Percentiles rank a stretch among this genome's conserved stretches.
phyloP scores from a whole-genome alignment of 495 filamentous ascomycete genomes.

The Peziza echinospora region DNA sequence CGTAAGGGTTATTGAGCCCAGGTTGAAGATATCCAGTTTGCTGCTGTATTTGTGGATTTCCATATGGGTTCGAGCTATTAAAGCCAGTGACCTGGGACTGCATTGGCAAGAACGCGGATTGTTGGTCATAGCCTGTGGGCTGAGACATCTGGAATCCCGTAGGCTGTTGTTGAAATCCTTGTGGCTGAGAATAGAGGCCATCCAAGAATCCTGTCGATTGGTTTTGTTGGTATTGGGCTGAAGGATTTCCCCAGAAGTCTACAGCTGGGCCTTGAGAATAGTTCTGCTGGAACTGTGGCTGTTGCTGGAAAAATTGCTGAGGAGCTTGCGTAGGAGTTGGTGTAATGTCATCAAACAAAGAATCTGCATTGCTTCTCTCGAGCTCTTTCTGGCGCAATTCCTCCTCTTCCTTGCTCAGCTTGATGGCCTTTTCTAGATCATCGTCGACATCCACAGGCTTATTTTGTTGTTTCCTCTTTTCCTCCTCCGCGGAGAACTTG shows the following conservation, averaged over 20 bases:
- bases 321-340: constrained; percentile 29
- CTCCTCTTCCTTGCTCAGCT: constrained; percentile 81
- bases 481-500: constrained; percentile 87
- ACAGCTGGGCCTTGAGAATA: constrained; percentile 91
- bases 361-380: constrained; percentile 68
- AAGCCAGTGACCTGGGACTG: constrained; percentile 22
- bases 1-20: constrained; percentile 77
- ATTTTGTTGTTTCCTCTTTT: constrained; percentile 41
- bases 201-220: constrained; percentile 70
- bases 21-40: constrained; percentile 37
- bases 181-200: constrained; percentile 59
- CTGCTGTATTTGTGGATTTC: neutral
- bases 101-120: constrained; percentile 47
- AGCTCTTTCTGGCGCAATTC: constrained; percentile 67
- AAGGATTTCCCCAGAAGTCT: constrained; percentile 90
- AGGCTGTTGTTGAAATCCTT: constrained; percentile 46
- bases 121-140: constrained; percentile 31
- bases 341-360: constrained; percentile 62
- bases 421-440: constrained; percentile 85
- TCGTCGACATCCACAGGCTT: constrained; percentile 41
- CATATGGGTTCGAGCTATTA: neutral
- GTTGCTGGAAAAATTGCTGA: constrained; percentile 45
- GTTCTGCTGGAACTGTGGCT: constrained; percentile 54
- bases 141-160: constrained; percentile 20
- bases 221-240: constrained; percentile 46